Evolutionary conservation across 371 early-diverging fungal species (phyloP).

Genomic region (Syncephalis fuscata): DNA sequence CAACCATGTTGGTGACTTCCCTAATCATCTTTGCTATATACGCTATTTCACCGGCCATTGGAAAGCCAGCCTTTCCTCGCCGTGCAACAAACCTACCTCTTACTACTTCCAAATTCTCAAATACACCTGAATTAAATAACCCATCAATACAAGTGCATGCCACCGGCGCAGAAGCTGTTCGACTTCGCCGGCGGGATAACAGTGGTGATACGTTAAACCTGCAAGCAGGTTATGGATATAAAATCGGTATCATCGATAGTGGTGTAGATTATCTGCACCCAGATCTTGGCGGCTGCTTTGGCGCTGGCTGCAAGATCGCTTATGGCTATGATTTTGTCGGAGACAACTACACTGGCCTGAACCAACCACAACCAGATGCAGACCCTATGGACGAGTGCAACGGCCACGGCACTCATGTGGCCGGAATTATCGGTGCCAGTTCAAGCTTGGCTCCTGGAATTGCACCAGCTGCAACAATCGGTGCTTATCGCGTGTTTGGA

Average conservation of each 20-base stretch:
- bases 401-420: conserved; percentile 41
- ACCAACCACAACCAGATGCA: conserved; percentile 16
- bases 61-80: too few species aligned
- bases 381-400: conserved; percentile 30
- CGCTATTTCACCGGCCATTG: too few species aligned
- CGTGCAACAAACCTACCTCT: too few species aligned
- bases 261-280: conserved; percentile 34
- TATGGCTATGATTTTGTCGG: conserved; percentile 27
- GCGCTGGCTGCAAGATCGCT: conserved; percentile 17
- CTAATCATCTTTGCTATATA: too few species aligned
- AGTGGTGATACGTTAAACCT: too few species aligned
- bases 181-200: too few species aligned
- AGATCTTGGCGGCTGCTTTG: conserved; percentile 30
- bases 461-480: conserved; percentile 36
- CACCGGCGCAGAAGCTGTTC: too few species aligned
- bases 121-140: too few species aligned
- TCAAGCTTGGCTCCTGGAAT: conserved; percentile 26
- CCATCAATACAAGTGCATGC: too few species aligned
- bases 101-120: too few species aligned
- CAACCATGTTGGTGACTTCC: too few species aligned
- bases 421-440: conserved; percentile 37
- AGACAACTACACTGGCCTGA: conserved; percentile 10
- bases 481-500: conserved; percentile 40
- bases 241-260: conserved; percentile 35
- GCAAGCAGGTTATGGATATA: conserved; percentile 39